Evolutionary conservation across 2,329 filamentous ascomycete genomes (phyloP).

Genomic region (Exserohilum rostratum): DNA sequence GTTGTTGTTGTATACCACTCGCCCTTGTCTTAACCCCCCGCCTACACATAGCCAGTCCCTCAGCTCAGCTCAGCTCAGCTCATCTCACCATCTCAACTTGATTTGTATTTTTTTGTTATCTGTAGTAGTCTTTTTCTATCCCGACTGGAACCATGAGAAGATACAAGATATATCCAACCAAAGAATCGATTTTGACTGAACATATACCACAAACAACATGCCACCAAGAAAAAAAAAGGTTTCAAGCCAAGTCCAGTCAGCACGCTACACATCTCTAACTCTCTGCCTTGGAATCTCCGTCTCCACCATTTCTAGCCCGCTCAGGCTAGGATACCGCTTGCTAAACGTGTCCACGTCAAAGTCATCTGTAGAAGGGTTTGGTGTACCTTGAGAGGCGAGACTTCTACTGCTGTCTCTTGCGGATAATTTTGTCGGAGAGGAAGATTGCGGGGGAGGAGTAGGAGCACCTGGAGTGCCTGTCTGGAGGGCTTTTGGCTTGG

Average conservation of each 20-base stretch:
- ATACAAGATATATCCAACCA: no score
- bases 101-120: no score
- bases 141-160: no score
- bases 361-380: slow-evolving; percentile 58
- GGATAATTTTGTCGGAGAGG: slow-evolving; percentile 9
- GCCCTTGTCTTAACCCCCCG: no score
- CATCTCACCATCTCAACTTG: no score
- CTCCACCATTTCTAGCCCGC: slow-evolving; percentile 87
- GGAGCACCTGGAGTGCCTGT: slow-evolving; percentile 46
- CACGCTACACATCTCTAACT: slow-evolving; percentile 31
- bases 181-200: no score
- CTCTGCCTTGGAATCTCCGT: slow-evolving; percentile 56
- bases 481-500: slow-evolving; percentile 65
- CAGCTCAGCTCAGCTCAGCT: not conserved
- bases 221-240: not conserved
- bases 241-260: not conserved
- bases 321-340: slow-evolving; percentile 84
- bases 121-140: no score
- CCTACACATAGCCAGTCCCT: no score
- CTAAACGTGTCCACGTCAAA: slow-evolving; percentile 72
- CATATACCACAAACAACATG: no score
- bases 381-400: not conserved
- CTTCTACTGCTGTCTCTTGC: not conserved
- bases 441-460: slow-evolving; percentile 1
- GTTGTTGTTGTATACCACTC: no score